Percentiles rank a stretch among this genome's conserved stretches.
phyloP scores from a whole-genome alignment of 257 asterid species.

The Ilex asprella region DNA sequence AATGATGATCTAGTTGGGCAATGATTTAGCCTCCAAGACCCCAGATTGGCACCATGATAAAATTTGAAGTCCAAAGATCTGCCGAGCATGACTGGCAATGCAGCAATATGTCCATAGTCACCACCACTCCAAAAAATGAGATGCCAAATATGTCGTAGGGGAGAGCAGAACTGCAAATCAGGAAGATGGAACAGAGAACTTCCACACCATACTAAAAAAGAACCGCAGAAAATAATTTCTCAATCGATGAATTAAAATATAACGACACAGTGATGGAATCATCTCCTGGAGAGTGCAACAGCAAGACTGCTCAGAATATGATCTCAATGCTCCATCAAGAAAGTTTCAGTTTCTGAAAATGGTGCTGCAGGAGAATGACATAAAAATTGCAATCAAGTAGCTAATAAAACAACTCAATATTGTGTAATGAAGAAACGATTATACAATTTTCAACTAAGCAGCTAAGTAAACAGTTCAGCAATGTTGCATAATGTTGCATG shows the following conservation, averaged over 20 bases:
- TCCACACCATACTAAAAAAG: no score
- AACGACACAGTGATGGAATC: not conserved
- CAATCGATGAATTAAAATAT: slow-evolving; percentile 10
- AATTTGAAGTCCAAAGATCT: no score
- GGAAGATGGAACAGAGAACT: no score
- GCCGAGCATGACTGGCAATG: no score
- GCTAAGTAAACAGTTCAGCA: not conserved
- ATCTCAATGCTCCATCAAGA: slow-evolving; percentile 79
- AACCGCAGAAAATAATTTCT: slow-evolving; percentile 1
- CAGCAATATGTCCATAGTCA: no score
- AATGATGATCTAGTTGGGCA: no score
- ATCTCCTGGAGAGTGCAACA: slow-evolving; percentile 23
- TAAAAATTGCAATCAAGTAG: slow-evolving; percentile 17
- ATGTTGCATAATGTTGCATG: not conserved
- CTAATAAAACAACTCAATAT: slow-evolving; percentile 7
- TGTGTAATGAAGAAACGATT: not conserved
- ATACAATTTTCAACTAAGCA: no score
- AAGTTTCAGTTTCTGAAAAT: slow-evolving; percentile 89
- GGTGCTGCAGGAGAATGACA: slow-evolving; percentile 71
- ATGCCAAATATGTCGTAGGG: no score
- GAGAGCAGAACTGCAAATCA: no score
- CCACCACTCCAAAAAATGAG: no score
- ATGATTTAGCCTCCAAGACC: no score
- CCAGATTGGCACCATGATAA: no score
- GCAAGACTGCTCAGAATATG: slow-evolving; percentile 22